Base-by-base conservation (phyloP, 768 basidiomycete genomes). In the Lactarius indigo region DNA sequence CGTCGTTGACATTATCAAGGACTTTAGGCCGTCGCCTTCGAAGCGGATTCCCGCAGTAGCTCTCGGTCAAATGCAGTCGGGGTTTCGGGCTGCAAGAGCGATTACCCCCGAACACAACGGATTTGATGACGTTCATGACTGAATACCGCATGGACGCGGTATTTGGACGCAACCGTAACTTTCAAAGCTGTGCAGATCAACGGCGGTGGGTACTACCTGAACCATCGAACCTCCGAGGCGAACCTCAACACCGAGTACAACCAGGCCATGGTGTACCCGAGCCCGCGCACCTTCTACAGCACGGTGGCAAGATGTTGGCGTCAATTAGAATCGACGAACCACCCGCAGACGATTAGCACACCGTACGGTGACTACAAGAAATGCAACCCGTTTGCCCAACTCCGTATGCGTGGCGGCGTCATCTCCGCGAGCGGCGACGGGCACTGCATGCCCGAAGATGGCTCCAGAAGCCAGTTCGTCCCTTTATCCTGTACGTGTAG, bases 1-100 rank as follows among this genome's bases (percentile, higher is more conserved):
- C n/a, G n/a, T n/a, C n/a, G n/a, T n/a, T n/a, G n/a, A n/a, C n/a
- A n/a, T 98, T 96, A 77, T 99, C 97, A 54, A 92, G 2, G 83
- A 79, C 17, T 87, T 87, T 63, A 95, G 73, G 0, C 96, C 96
- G 73, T 93, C 84, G n/a, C 98, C 87, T 70, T 90, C 91, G 76
- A 99, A 93, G 9, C 91, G 84, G 57, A 98, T 87, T 74, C 98
- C 96, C 97, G 70, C 26, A 5, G 17, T 1, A 13, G 33, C 39
- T 70, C 61, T 47, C 54, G 31, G 61, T 33, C 33, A 35, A 35
- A 35, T 35, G 33, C 12, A 10, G 9, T 37, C 37, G 9, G 4
- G 37, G 37, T 15, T 37, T 3, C 31, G 31, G 31, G 31, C 31
- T 33, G 7, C 31, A 3, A 3, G 37, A 37, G 15, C 37, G 37